Conservation (phyloP, 768 basidiomycete genomes). For the Termitomyces sp. region DNA sequence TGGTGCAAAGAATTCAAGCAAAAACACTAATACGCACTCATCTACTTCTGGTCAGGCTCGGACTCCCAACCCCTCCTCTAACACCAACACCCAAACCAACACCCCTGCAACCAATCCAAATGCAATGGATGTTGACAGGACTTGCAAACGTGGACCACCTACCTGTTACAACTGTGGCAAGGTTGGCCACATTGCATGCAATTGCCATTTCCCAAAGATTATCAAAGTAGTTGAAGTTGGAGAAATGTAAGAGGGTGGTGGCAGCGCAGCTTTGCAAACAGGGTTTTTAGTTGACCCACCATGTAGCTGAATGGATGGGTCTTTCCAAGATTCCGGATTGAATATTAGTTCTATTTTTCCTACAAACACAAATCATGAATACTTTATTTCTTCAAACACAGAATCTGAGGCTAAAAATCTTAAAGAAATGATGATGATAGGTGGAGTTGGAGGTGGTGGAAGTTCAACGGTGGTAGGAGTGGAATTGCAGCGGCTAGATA, state of each 20-base stretch:
- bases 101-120: neutral
- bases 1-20: neutral
- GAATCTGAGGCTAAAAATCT: neutral
- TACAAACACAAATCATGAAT: neutral
- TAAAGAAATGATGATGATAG: neutral
- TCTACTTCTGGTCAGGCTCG: too few relatives aligned
- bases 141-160: neutral
- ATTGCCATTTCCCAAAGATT: neutral
- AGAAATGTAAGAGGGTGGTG: neutral
- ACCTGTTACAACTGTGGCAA: neutral
- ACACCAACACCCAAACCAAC: neutral
- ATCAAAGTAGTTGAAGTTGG: neutral
- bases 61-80: too few relatives aligned
- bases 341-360: neutral
- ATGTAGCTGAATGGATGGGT: neutral
- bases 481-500: neutral
- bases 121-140: constrained; percentile 3
- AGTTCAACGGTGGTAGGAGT: neutral
- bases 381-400: neutral
- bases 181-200: neutral
- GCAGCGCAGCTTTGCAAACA: neutral
- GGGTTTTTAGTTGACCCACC: constrained; percentile 3
- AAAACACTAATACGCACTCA: too few relatives aligned
- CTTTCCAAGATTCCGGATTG: neutral
- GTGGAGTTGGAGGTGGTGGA: neutral